A percentile compares a stretch with the other conserved stretches of the same genome.
phyloP scores from a whole-genome alignment of 2,329 filamentous ascomycete genomes.

The Immersiporthe knoxdaviesiana region DNA sequence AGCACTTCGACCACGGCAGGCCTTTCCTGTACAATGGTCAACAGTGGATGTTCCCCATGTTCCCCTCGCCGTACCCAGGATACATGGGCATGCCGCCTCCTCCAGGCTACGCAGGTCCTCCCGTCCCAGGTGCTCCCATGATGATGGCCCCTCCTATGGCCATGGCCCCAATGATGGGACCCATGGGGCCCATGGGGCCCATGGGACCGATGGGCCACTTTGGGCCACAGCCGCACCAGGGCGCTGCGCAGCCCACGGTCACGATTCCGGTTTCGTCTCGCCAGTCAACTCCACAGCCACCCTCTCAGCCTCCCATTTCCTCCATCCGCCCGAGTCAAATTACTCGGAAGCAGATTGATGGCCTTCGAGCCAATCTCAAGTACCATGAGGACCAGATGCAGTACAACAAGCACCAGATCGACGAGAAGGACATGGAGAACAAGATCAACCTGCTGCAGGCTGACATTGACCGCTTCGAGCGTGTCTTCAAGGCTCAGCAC shows the following conservation, averaged over 20 bases:
- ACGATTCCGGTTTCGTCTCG: constrained; percentile 30
- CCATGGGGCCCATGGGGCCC: constrained; percentile 19
- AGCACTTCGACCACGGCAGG: constrained; percentile 50
- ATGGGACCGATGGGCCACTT: constrained; percentile 18
- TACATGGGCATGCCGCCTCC: constrained; percentile 29
- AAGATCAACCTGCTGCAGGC: constrained; percentile 47
- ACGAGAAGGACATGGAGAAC: constrained; percentile 55
- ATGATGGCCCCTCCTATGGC: constrained; percentile 33
- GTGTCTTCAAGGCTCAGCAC: constrained; percentile 48
- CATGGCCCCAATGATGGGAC: constrained; percentile 31
- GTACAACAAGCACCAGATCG: constrained; percentile 66
- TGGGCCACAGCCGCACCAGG: constrained; percentile 6
- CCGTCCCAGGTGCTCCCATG: constrained; percentile 30
- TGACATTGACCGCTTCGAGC: constrained; percentile 49
- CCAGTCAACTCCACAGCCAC: constrained; percentile 32
- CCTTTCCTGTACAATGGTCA: constrained; percentile 52
- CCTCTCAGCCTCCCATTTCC: constrained; percentile 51
- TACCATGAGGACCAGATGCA: constrained; percentile 61
- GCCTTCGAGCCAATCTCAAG: constrained; percentile 56
- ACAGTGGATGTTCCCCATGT: constrained; percentile 46
- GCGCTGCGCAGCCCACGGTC: constrained; percentile 9
- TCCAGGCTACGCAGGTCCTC: constrained; percentile 28
- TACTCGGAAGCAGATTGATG: constrained; percentile 60
- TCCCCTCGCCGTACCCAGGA: constrained; percentile 31
- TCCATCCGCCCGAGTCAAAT: constrained; percentile 65